A percentile compares a stretch with the other conserved stretches of the same genome.
phyloP scores from a whole-genome alignment of 2,329 filamentous ascomycete genomes.

The Colletotrichum liriopes region DNA sequence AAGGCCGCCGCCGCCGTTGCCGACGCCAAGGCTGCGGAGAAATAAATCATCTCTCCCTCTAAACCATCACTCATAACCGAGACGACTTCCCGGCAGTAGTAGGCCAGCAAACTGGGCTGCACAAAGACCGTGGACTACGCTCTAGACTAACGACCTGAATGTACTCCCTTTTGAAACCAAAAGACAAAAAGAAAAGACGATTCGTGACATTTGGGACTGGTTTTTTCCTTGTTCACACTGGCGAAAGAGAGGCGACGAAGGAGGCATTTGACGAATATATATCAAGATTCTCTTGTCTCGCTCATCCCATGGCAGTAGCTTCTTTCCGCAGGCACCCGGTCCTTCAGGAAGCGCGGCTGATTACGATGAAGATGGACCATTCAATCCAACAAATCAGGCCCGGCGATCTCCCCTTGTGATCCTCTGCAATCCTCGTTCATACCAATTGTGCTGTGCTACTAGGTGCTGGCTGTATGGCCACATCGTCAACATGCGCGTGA shows the following conservation, averaged over 20 bases:
- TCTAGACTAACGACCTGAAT: constrained; percentile 43
- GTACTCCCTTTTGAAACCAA: constrained; percentile 37
- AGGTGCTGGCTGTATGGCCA: neutral
- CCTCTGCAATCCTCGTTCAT: neutral
- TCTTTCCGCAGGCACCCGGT: neutral
- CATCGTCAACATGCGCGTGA: neutral
- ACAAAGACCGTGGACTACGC: constrained; percentile 20
- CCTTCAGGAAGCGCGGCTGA: neutral
- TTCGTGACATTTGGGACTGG: constrained; percentile 17
- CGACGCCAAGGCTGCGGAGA: constrained; percentile 35
- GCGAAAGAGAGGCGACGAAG: constrained; percentile 1
- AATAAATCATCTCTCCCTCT: constrained; percentile 26
- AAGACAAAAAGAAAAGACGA: constrained; percentile 31
- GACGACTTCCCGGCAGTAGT: constrained; percentile 19
- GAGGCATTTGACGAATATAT: constrained; percentile 26
- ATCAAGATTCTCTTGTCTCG: constrained; percentile 17
- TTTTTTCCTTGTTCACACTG: neutral
- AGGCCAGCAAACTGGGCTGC: constrained; percentile 5
- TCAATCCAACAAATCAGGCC: constrained; percentile 1
- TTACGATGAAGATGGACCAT: constrained; percentile 2
- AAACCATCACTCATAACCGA: constrained; percentile 9
- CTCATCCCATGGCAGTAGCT: constrained; percentile 3
- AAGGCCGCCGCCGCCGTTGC: constrained; percentile 31
- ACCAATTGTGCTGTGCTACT: neutral
- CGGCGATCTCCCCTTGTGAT: neutral